A percentile compares a stretch with the other conserved stretches of the same genome.
Conservation (phyloP, 2,329 filamentous ascomycete species). For the Penicillium sp. region DNA sequence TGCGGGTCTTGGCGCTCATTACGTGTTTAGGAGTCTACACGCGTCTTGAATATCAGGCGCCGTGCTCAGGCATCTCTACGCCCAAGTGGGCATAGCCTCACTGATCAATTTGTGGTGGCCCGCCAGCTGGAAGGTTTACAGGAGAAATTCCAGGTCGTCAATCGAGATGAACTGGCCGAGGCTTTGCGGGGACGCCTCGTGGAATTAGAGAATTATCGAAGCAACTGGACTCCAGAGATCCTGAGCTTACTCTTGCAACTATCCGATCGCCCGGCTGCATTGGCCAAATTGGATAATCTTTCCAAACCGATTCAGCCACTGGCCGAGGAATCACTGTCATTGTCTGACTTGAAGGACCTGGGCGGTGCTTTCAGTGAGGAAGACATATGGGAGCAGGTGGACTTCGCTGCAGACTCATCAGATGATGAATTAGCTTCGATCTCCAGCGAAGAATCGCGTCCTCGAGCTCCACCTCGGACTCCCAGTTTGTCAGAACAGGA, state of each 20-base stretch:
- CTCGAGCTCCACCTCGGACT: constrained; percentile 28
- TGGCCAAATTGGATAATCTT: constrained; percentile 65
- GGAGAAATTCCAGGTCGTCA: constrained; percentile 81
- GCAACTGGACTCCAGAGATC: constrained; percentile 75
- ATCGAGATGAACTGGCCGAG: constrained; percentile 76
- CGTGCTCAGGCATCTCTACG: constrained; percentile 37
- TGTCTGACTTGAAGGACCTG: constrained; percentile 76
- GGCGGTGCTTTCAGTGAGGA: constrained; percentile 65
- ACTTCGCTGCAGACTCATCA: constrained; percentile 41
- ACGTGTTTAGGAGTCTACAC: constrained; percentile 27
- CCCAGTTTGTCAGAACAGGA: constrained; percentile 30
- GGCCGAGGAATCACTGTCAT: constrained; percentile 59
- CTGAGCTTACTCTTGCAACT: constrained; percentile 77
- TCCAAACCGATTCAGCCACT: constrained; percentile 51
- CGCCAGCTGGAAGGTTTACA: constrained; percentile 69
- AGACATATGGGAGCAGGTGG: constrained; percentile 43
- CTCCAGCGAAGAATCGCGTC: constrained; percentile 33
- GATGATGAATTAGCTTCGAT: constrained; percentile 39
- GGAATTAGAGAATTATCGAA: constrained; percentile 55
- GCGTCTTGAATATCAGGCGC: constrained; percentile 30
- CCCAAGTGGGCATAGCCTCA: constrained; percentile 57
- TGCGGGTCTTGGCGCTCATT: constrained; percentile 9
- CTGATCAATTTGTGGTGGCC: constrained; percentile 73
- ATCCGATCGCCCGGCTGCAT: constrained; percentile 74
- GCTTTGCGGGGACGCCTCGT: constrained; percentile 61